Evolutionary conservation across 2,329 filamentous ascomycete genomes (phyloP).

Genomic region (Neofusicoccum umdonicola): DNA sequence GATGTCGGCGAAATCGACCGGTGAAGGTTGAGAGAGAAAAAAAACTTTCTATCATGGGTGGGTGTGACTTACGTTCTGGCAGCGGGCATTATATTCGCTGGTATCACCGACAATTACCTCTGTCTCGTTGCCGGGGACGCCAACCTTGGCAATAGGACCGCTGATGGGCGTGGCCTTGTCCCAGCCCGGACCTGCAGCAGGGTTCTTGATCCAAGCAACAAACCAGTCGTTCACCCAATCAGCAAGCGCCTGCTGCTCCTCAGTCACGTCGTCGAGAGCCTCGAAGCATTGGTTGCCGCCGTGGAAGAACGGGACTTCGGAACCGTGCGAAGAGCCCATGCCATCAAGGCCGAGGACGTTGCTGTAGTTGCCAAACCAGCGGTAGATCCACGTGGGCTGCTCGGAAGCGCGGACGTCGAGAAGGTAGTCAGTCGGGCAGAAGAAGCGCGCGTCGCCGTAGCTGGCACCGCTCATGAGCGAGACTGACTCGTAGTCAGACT

Average conservation of each 20-base stretch:
- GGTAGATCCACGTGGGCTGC: constrained; percentile 46
- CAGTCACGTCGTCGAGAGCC: constrained; percentile 33
- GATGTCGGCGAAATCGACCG: not conserved
- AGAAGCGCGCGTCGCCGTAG: constrained; percentile 47
- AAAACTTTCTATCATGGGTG: not conserved
- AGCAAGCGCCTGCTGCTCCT: constrained; percentile 41
- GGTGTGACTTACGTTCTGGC: constrained; percentile 29
- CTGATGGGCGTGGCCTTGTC: constrained; percentile 30
- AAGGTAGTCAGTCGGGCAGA: constrained; percentile 38
- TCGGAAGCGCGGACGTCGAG: constrained; percentile 38
- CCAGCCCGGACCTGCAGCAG: constrained; percentile 44
- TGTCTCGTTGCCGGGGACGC: constrained; percentile 36
- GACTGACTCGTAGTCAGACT: constrained; percentile 36
- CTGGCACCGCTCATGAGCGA: constrained; percentile 44
- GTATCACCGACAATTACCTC: constrained; percentile 29
- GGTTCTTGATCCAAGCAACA: constrained; percentile 47
- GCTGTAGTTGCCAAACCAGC: constrained; percentile 44
- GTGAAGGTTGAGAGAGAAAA: not conserved
- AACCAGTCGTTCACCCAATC: constrained; percentile 45
- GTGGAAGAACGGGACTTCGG: constrained; percentile 47
- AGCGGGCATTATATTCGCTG: constrained; percentile 34
- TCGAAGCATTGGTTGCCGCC: constrained; percentile 47
- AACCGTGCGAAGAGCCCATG: constrained; percentile 38
- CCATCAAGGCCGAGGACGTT: constrained; percentile 32
- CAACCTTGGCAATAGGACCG: constrained; percentile 33